Evolutionary conservation across 345 rosid species (phyloP).

Genomic region (Sonneratia alba): DNA sequence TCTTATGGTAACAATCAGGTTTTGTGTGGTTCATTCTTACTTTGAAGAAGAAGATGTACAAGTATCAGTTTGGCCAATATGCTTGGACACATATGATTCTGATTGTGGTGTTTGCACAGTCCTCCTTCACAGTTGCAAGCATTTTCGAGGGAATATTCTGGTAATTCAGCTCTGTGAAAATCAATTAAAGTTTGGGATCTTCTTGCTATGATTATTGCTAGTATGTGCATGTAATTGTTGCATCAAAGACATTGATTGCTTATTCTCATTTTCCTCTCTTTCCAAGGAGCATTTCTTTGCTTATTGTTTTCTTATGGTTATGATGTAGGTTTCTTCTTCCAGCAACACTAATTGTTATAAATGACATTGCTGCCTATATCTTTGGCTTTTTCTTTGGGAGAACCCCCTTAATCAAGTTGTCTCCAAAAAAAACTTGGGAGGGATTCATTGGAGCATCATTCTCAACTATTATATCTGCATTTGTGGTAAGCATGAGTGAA

Average conservation of each 20-base stretch:
- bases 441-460: conserved; percentile 95
- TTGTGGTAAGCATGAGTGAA: conserved; percentile 44
- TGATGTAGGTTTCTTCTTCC: conserved; percentile 92
- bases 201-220: neutral
- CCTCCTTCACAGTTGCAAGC: conserved; percentile 96
- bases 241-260: neutral
- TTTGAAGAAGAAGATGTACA: conserved; percentile 94
- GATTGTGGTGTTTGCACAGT: conserved; percentile 88
- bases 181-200: neutral
- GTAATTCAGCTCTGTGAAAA: conserved; percentile 19
- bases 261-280: neutral
- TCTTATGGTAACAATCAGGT: conserved; percentile 33
- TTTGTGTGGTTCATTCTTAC: conserved; percentile 98
- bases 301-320: neutral
- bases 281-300: neutral
- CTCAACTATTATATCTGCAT: conserved; percentile 82
- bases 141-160: conserved; percentile 98
- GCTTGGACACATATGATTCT: conserved; percentile 99
- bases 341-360: conserved; percentile 87
- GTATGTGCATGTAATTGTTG: neutral
- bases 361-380: conserved; percentile 80
- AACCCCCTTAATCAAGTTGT: conserved; percentile 89
- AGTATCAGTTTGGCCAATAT: conserved; percentile 98
- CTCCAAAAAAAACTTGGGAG: conserved; percentile 99
- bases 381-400: conserved; percentile 95